phyloP scores from a whole-genome alignment of 371 early-diverging fungal genomes.

The Lichtheimia hyalospora region DNA sequence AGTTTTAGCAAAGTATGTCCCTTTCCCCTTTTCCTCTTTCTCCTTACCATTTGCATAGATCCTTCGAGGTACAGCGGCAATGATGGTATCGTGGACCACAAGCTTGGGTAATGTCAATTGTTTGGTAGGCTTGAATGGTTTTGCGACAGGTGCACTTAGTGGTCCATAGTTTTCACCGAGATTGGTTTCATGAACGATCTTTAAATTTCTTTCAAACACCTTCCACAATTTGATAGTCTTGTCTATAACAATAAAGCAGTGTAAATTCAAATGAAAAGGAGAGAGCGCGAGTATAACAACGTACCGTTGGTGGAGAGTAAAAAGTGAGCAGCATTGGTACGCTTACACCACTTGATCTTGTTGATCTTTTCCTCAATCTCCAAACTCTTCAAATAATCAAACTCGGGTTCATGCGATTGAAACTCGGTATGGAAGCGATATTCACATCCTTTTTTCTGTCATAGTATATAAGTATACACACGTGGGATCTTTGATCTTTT shows the following conservation, averaged over 20 bases:
- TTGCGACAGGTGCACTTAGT: slow-evolving; percentile 8
- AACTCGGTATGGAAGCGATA: slow-evolving; percentile 71
- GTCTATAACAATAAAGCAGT: slow-evolving; percentile 51
- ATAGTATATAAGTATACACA: not conserved
- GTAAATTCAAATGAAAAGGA: not conserved
- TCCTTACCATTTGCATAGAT: slow-evolving; percentile 74
- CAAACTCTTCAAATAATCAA: slow-evolving; percentile 95
- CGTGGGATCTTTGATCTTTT: not conserved
- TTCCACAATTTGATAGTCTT: slow-evolving; percentile 96
- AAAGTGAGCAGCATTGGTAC: slow-evolving; percentile 86
- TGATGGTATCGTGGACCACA: slow-evolving; percentile 78
- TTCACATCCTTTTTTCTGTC: slow-evolving; percentile 89
- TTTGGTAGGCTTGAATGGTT: not conserved
- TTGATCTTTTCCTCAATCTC: slow-evolving; percentile 97
- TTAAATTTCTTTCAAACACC: slow-evolving; percentile 83
- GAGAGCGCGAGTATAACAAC: too few relatives aligned
- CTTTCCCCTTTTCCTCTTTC: not conserved
- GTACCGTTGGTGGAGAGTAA: slow-evolving; percentile 91
- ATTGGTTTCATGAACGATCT: slow-evolving; percentile 81
- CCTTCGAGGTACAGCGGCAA: slow-evolving; percentile 82
- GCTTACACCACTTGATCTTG: slow-evolving; percentile 88
- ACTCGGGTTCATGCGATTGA: slow-evolving; percentile 84
- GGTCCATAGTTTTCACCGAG: slow-evolving; percentile 41
- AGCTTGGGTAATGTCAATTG: slow-evolving; percentile 74
- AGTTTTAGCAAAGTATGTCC: not conserved